Evolutionary conservation across 1,284 basidiomycete species (phyloP), one percentile per base, ranked within the genome.

Genomic region (Hemileia vastatrix): DNA sequence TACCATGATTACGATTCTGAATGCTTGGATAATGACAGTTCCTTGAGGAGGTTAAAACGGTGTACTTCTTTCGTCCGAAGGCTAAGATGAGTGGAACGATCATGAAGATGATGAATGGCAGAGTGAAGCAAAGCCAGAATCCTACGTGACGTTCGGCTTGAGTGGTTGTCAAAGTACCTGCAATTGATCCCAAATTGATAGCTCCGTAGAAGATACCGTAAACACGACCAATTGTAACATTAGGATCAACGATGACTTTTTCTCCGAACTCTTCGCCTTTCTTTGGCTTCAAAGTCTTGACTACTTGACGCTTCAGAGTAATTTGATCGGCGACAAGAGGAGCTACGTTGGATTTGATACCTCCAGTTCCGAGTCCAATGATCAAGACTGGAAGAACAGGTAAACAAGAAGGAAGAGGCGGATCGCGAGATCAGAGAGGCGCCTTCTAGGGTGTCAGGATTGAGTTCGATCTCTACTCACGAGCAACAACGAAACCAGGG

Each of bases 151-250:
- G 9, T 32, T 50, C 48, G 48, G 48, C 23, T 32, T 50, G 23
- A n/a, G 48, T 50, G n/a, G 48, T 50, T 11, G 36, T 40, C 36
- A 40, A 15, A 40, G 36, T 40, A 40, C 36, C 36, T 11, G 48
- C 48, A 32, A 50, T 50, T 11, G 48, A 50, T 9, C 48, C 48
- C 23, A 50, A 1, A n/a, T n/a, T n/a, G n/a, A n/a, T n/a, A n/a
- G n/a, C n/a, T n/a, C n/a, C n/a, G 67, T 76, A 76, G 61, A 73
- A 75, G 69, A 70, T 73, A 63, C 71, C 66, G 58, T 70, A 75
- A 43, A 75, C 63, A 4, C 72, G 68, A 49, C 65, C 66, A 43
- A 71, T 43, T 1, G 56, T 58, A 23, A 54, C 51, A 54, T 54
- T 58, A 8, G 56, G 56, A 54, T 58, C 56, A n/a, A 58, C 56